phyloP scores from a whole-genome alignment of 2,329 filamentous ascomycete species.

The Keithomyces neogunnii region DNA sequence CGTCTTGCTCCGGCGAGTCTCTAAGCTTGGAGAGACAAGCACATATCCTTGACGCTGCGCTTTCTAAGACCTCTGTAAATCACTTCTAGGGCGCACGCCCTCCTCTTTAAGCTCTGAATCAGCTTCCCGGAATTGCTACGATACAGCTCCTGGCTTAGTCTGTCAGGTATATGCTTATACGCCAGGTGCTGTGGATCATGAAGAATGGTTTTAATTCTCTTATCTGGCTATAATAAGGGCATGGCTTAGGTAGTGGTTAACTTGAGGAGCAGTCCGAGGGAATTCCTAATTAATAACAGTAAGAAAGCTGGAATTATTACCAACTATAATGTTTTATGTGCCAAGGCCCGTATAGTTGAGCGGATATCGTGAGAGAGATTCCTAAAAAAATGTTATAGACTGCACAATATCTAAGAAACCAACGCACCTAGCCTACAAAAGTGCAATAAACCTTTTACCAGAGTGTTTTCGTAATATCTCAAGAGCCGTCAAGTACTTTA shows the following conservation, averaged over 20 bases:
- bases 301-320: conserved; percentile 19
- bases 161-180: conserved; percentile 11
- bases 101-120: conserved; percentile 7
- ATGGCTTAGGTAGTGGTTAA: conserved; percentile 22
- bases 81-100: neutral
- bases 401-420: conserved; percentile 17
- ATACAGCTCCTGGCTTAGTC: conserved; percentile 10
- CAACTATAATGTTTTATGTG: conserved; percentile 23
- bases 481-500: conserved; percentile 15
- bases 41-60: conserved; percentile 12
- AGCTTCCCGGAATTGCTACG: conserved; percentile 8
- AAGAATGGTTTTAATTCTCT: conserved; percentile 10
- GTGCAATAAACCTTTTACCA: neutral
- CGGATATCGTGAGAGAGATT: conserved; percentile 9
- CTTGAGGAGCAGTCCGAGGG: conserved; percentile 19
- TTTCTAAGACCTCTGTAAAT: conserved; percentile 11
- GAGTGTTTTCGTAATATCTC: neutral
- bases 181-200: conserved; percentile 11
- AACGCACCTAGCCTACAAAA: conserved; percentile 8
- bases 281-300: conserved; percentile 25
- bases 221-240: conserved; percentile 7
- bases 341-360: conserved; percentile 25
- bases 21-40: conserved; percentile 7
- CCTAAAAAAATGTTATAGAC: conserved; percentile 12
- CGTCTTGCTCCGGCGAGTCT: conserved; percentile 1